Evolutionary conservation across 2,329 filamentous ascomycete genomes (phyloP).

Genomic region (Hypoxylon sp.): DNA sequence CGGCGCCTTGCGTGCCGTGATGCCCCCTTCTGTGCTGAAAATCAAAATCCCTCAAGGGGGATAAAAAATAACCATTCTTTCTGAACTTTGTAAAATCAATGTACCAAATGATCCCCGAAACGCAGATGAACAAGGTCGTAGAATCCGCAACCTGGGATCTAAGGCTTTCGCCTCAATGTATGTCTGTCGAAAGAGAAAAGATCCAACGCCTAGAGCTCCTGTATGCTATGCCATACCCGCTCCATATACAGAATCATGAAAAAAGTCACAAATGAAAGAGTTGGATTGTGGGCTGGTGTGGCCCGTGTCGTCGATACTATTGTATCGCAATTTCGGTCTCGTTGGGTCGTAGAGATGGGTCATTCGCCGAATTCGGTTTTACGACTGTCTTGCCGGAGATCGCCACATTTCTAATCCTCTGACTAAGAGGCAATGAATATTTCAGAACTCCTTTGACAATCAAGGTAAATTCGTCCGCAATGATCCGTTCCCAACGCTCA

Average conservation of each 20-base stretch:
- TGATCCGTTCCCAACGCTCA: constrained; percentile 89
- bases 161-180: constrained; percentile 15
- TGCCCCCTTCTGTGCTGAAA: constrained; percentile 35
- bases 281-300: constrained; percentile 45
- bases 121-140: constrained; percentile 33
- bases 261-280: constrained; percentile 50
- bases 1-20: constrained; percentile 25
- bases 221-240: constrained; percentile 57
- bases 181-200: constrained; percentile 26
- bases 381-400: constrained; percentile 73
- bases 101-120: constrained; percentile 25
- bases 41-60: not conserved
- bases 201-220: constrained; percentile 55
- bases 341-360: constrained; percentile 62
- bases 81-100: constrained; percentile 29
- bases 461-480: constrained; percentile 93
- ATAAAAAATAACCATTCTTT: constrained; percentile 29
- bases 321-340: constrained; percentile 55
- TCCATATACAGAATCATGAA: constrained; percentile 57
- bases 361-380: constrained; percentile 74
- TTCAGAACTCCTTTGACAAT: constrained; percentile 92
- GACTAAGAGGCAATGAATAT: constrained; percentile 78
- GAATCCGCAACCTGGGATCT: constrained; percentile 25
- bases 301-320: constrained; percentile 46
- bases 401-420: constrained; percentile 70